Base-by-base conservation (phyloP, 148 eudicot genomes). In the Gaultheria prostrata region DNA sequence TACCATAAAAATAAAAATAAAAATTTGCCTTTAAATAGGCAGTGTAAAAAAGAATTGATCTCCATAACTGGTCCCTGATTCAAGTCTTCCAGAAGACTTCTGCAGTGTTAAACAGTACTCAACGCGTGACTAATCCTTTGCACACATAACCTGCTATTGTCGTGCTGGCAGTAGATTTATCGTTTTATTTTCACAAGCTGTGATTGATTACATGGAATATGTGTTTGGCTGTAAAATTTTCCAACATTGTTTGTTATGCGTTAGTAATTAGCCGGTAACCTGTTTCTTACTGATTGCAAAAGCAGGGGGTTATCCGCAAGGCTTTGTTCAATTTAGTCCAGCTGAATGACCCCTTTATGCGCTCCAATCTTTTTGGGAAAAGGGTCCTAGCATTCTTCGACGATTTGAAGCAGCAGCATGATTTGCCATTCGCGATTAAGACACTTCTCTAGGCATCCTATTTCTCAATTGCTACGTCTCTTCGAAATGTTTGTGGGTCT, bases 341-440 rank as follows among this genome's bases (percentile, higher is more conserved):
- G 78, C 11, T 28, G 28, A 82, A 88, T 71, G 79, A 80, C 12
- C 46, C 84, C 24, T 87, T 87, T 7, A 86, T 91, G 89, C 88
- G 82, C 30, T 86, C 86, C 85, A 89, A 91, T 85, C 85, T 87
- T 43, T 91, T 84, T 33, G 93, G 92, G 57, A 87, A 87, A 57
- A 91, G 88, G 84, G 72, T 89, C 56, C 86, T 88, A 20, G 86
- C 78, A 8, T 86, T 87, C 83, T 80, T 87, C 45, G 85, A 80
- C 1, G 82, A 87, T 84, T 70, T 78, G 85, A 82, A 67, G 67
- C 67, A 69, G 56, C 33, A 50, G 8, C 43, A 32, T 54, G 78
- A 28, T 2, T 65, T 69, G 69, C 14, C 39, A 28, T 72, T n/a
- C 1, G 28, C n/a, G 21, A n/a, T 18, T 15, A 53, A 53, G 57